Percentiles rank a stretch among this genome's conserved stretches.
phyloP scores from a whole-genome alignment of 305 asterid species.

The Plantago lanceolata region DNA sequence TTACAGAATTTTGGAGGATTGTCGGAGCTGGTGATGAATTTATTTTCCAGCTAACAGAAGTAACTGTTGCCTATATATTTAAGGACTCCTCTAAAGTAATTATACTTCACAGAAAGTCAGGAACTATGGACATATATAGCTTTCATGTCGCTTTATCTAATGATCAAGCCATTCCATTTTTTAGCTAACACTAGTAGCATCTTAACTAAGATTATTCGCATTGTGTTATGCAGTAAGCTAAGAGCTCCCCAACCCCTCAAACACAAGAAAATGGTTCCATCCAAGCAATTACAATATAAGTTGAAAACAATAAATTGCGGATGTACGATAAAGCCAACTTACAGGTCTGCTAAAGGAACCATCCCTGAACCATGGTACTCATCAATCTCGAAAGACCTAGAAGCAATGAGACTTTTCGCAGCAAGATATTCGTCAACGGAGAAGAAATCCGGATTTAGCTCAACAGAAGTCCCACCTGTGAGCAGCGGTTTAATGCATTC shows the following conservation, averaged over 20 bases:
- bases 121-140: background rate
- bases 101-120: too few species aligned
- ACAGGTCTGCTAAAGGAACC: constrained; percentile 98
- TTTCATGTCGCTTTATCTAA: background rate
- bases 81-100: too few species aligned
- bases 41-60: background rate
- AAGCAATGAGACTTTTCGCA: constrained; percentile 78
- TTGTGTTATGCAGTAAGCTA: background rate
- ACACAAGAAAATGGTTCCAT: background rate
- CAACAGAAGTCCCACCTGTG: constrained; percentile 28
- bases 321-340: constrained; percentile 29
- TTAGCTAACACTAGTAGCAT: background rate
- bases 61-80: too few species aligned
- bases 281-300: constrained; percentile 4
- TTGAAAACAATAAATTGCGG: constrained; percentile 15
- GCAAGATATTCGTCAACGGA: constrained; percentile 61
- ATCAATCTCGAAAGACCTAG: constrained; percentile 79
- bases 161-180: background rate
- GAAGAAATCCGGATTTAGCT: constrained; percentile 55
- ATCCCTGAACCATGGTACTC: constrained; percentile 80
- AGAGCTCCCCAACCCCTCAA: background rate
- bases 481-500: constrained; percentile 73
- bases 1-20: background rate
- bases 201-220: background rate
- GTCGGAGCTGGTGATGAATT: background rate